phyloP scores from a whole-genome alignment of 352 stramenopile species.

The Halophytophthora polymorphica region DNA sequence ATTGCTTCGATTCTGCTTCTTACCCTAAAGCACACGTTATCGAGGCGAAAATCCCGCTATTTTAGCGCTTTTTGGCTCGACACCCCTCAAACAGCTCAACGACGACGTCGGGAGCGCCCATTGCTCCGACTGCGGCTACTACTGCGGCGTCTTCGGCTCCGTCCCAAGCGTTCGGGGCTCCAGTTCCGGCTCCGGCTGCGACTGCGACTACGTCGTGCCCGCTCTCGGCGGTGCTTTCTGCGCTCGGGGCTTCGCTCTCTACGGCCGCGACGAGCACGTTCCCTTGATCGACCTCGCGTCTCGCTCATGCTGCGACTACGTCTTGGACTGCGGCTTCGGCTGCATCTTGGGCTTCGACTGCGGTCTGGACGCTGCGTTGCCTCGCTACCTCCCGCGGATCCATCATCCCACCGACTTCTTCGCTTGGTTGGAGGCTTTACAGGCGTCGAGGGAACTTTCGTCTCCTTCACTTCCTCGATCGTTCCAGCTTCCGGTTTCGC shows the following conservation, averaged over 20 bases:
- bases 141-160: conserved; percentile 17
- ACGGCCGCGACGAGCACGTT: background rate
- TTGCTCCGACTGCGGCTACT: conserved; percentile 17
- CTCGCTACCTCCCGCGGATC: background rate
- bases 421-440: conserved; percentile 4
- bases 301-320: conserved; percentile 13
- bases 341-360: conserved; percentile 8
- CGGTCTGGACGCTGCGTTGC: conserved; percentile 3
- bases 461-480: background rate
- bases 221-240: conserved; percentile 7
- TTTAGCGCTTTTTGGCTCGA: too few species aligned
- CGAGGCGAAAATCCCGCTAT: too few species aligned
- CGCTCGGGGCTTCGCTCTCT: conserved; percentile 16
- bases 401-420: conserved; percentile 23
- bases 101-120: background rate
- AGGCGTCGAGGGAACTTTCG: conserved; percentile 1
- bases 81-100: too few species aligned
- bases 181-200: conserved; percentile 6
- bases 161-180: conserved; percentile 11
- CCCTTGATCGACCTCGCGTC: conserved; percentile 8
- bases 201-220: conserved; percentile 15
- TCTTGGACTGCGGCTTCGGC: conserved; percentile 13
- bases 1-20: conserved; percentile 11
- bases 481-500: background rate
- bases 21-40: conserved; percentile 4